Conservation (phyloP, 1,284 basidiomycete genomes). For the Malassezia equina region DNA sequence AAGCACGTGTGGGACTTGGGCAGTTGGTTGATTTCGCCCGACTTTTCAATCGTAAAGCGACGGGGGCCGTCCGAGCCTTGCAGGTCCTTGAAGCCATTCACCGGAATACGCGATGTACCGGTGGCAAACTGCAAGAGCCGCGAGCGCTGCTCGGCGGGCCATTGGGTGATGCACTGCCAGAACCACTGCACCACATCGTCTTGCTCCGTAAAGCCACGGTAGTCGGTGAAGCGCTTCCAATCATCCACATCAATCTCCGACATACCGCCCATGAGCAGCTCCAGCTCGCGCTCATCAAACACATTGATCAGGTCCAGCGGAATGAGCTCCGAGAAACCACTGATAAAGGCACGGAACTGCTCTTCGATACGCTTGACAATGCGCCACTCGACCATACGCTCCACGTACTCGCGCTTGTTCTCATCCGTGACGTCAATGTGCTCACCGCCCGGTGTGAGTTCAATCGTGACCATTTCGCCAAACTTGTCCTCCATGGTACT, state of each 20-base stretch:
- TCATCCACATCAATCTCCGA: slow-evolving; percentile 79
- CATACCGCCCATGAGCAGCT: slow-evolving; percentile 89
- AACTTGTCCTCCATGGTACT: slow-evolving; percentile 82
- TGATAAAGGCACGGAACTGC: slow-evolving; percentile 92
- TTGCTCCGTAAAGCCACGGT: slow-evolving; percentile 52
- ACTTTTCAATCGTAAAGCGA: slow-evolving; percentile 47
- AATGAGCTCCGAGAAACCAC: slow-evolving; percentile 86
- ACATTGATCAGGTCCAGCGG: slow-evolving; percentile 90
- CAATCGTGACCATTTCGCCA: slow-evolving; percentile 86
- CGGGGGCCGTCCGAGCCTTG: slow-evolving; percentile 89
- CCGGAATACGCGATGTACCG: slow-evolving; percentile 90
- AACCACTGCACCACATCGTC: slow-evolving; percentile 89
- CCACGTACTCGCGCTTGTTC: slow-evolving; percentile 98
- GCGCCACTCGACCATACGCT: slow-evolving; percentile 84
- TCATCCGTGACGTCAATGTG: slow-evolving; percentile 81
- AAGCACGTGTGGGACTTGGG: slow-evolving; percentile 48
- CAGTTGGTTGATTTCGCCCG: slow-evolving; percentile 42
- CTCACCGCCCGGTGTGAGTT: slow-evolving; percentile 76
- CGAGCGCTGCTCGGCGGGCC: slow-evolving; percentile 92
- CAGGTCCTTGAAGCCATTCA: slow-evolving; percentile 97
- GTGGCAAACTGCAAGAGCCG: slow-evolving; percentile 86
- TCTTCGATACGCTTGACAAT: slow-evolving; percentile 82
- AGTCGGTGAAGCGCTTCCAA: slow-evolving; percentile 59
- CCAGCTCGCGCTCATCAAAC: slow-evolving; percentile 94
- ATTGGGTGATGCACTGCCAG: slow-evolving; percentile 93